These are phyloP conservation scores for Aspergillus novoparasiticus DNA, from an alignment of 2,329 filamentous ascomycete genomes.

Conservation along the genomic window DNA sequence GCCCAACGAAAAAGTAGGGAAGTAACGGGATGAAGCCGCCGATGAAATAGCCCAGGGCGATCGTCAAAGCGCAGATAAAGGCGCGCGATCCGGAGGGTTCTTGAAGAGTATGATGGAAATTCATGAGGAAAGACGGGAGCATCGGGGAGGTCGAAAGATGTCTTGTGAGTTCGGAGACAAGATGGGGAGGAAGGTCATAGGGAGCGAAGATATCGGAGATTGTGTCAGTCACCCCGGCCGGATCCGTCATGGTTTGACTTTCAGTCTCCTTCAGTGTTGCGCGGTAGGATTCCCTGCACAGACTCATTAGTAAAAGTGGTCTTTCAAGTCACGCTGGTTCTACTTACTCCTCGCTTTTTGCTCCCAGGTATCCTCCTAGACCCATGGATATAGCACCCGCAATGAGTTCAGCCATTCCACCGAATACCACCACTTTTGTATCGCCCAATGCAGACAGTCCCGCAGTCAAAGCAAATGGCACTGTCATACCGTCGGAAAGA, in stretches of 20 bases:
- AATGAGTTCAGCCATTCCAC: constrained; percentile 73
- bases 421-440: constrained; percentile 69
- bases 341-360: constrained; percentile 47
- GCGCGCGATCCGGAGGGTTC: constrained; percentile 43
- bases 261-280: constrained; percentile 41
- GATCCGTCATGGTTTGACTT: constrained; percentile 34
- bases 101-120: constrained; percentile 44
- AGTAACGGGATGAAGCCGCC: constrained; percentile 54
- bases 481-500: constrained; percentile 76
- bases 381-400: constrained; percentile 79
- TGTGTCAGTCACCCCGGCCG: constrained; percentile 31
- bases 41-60: constrained; percentile 45
- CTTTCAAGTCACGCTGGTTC: too few relatives aligned
- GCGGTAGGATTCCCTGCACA: constrained; percentile 41
- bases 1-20: constrained; percentile 65
- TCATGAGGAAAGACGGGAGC: constrained; percentile 44
- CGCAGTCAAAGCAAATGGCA: constrained; percentile 77
- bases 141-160: constrained; percentile 41
- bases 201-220: constrained; percentile 43
- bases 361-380: constrained; percentile 71
- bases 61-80: constrained; percentile 41
- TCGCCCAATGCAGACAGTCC: constrained; percentile 65
- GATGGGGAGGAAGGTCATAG: constrained; percentile 39
- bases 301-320: not conserved
- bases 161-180: constrained; percentile 38